Evolutionary conservation across 2,329 filamentous ascomycete species (phyloP).

Genomic region (Whalleya microplaca): DNA sequence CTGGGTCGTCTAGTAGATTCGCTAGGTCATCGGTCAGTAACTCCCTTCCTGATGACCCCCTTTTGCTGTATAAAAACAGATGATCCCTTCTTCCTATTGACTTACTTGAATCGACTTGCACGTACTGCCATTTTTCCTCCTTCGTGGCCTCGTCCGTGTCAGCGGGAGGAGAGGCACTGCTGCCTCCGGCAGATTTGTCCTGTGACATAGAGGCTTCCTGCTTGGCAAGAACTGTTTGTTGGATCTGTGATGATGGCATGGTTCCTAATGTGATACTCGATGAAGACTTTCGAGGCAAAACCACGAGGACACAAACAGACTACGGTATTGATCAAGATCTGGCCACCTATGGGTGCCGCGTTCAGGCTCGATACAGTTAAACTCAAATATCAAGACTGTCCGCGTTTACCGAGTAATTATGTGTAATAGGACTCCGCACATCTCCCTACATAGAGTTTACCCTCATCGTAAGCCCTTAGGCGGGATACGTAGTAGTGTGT

Average conservation of each 20-base stretch:
- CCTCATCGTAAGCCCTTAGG: too few species aligned
- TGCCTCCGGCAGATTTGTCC: not conserved
- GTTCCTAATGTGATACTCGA: not conserved
- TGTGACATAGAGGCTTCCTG: not conserved
- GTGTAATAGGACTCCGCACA: not conserved
- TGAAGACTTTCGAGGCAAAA: not conserved
- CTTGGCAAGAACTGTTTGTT: not conserved
- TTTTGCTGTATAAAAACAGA: too few species aligned
- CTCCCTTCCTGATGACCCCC: not conserved
- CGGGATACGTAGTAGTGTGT: not conserved
- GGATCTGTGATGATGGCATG: not conserved
- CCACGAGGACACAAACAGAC: not conserved
- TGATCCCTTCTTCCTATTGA: not conserved
- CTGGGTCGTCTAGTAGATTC: not conserved
- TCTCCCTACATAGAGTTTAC: not conserved
- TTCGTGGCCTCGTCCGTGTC: not conserved
- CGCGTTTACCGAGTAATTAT: not conserved
- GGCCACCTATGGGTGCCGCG: too few species aligned
- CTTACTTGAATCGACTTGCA: not conserved
- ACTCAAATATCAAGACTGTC: not conserved
- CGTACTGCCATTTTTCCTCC: not conserved
- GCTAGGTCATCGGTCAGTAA: not conserved
- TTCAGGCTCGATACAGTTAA: not conserved
- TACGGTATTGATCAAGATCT: not conserved
- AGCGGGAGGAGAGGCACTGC: not conserved